Base-by-base conservation (phyloP, 2,329 filamentous ascomycete species). In the Cucurbitaria berberidis region DNA sequence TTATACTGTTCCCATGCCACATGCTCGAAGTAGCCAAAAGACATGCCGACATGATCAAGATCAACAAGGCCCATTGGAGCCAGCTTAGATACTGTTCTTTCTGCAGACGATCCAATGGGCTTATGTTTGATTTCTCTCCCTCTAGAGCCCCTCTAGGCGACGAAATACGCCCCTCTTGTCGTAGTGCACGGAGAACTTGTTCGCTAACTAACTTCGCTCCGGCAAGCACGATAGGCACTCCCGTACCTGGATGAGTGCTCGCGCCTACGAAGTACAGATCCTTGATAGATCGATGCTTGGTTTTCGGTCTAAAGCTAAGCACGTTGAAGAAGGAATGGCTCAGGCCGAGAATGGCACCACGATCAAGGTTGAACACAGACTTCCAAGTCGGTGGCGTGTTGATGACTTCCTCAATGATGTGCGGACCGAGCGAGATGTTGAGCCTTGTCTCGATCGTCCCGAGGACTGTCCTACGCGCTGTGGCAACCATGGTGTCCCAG, bases 301-400 rank as follows among this genome's bases (percentile, higher is more conserved):
- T 89, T 35, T 79, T 77, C 0, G 87, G 87, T 1, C 87, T 78
- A 77, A 89, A 89, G 29, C 81, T 81, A 0, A 90, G 79, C 13
- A 89, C 86, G 66, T 90, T 89, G 78, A 89, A 89, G 77, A 92
- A 91, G 26, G 82, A 84, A 74, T 91, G 89, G 16, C 82, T 85
- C 0, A 91, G 77, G 0, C 89, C 89, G 0, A 91, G 80, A 49
- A 91, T 92, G 1, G 87, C 87, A 13, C 89, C 89, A 67, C 86
- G 85, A 74, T 91, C 87, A 26, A 91, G 83, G 68, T 91, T 91
- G 79, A 91, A 91, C 44, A 79, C 82, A 15, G 78, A 67, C 62
- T 86, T 81, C 89, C 89, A 91, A 3, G 80, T 82, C 4, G 72
- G 68, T 0, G 89, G 89, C 7, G 86, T 87, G 74, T 91, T 89